Percentiles rank a stretch among this genome's conserved stretches.
These are phyloP conservation scores for Hypoxylon sp. DNA, from an alignment of 2,329 filamentous ascomycete species.

Conservation along the genomic window DNA sequence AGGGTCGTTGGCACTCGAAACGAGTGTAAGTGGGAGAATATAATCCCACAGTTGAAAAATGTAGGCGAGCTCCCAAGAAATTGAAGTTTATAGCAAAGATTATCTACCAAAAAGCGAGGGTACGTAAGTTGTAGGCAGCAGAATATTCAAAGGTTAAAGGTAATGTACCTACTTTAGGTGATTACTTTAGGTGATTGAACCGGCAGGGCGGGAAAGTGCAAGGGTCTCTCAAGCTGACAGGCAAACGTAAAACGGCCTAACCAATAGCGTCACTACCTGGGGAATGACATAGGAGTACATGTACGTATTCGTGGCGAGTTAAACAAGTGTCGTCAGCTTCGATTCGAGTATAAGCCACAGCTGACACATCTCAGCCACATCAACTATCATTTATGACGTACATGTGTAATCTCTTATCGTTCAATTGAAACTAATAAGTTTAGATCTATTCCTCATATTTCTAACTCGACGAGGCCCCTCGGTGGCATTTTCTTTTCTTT, in stretches of 20 bases:
- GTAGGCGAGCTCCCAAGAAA: background rate
- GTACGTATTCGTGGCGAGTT: conserved; percentile 10
- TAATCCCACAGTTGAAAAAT: conserved; percentile 5
- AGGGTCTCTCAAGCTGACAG: conserved; percentile 4
- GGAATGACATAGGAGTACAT: background rate
- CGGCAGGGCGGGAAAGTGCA: conserved; percentile 6
- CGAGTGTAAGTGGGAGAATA: background rate
- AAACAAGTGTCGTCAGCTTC: conserved; percentile 14
- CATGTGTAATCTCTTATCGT: background rate
- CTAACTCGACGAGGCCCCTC: no score
- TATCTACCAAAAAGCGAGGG: background rate
- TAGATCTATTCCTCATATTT: no score
- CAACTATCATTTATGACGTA: conserved; percentile 13
- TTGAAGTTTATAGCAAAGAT: background rate
- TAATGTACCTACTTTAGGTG: conserved; percentile 5
- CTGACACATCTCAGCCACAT: conserved; percentile 23
- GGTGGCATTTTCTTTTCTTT: no score
- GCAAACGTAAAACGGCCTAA: conserved; percentile 5
- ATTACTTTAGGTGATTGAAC: conserved; percentile 14
- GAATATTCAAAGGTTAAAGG: background rate
- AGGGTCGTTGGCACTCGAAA: background rate
- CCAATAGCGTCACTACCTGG: conserved; percentile 17
- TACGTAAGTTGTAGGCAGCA: conserved; percentile 17
- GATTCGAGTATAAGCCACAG: conserved; percentile 21
- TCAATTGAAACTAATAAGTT: background rate